Conservation (phyloP, 2,329 filamentous ascomycete species). For the Ceratocystis huliohia region DNA sequence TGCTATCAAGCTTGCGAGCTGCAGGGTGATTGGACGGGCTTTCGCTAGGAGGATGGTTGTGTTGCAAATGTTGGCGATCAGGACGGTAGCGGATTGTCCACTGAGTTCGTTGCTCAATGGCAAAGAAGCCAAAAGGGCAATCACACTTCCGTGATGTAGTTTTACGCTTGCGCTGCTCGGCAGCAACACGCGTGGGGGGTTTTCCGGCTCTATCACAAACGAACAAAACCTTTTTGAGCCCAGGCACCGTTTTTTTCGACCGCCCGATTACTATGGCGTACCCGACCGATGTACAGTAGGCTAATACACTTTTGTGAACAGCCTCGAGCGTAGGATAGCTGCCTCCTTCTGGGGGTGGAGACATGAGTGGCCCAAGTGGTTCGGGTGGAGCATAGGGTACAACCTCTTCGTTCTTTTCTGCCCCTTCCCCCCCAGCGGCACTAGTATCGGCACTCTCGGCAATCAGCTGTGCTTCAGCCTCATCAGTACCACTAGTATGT, state of each 20-base stretch:
- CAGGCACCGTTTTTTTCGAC: conserved; percentile 55
- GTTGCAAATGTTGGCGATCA: conserved; percentile 42
- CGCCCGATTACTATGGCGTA: conserved; percentile 57
- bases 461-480: conserved; percentile 15
- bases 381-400: conserved; percentile 41
- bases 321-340: conserved; percentile 53
- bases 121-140: conserved; percentile 57
- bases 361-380: conserved; percentile 49
- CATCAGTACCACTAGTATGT: conserved; percentile 18
- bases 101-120: conserved; percentile 53
- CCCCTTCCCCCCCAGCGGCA: conserved; percentile 34
- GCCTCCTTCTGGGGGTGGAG: conserved; percentile 49
- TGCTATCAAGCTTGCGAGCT: conserved; percentile 52
- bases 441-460: conserved; percentile 31
- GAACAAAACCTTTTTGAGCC: conserved; percentile 54
- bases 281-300: conserved; percentile 54
- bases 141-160: conserved; percentile 58
- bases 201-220: conserved; percentile 55
- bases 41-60: conserved; percentile 55
- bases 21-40: conserved; percentile 54
- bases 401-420: conserved; percentile 34
- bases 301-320: conserved; percentile 49
- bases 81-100: conserved; percentile 55
- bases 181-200: conserved; percentile 47
- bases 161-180: conserved; percentile 51